Percentiles rank a stretch among this genome's conserved stretches.
These are phyloP conservation scores for Phialophora macrospora DNA, from an alignment of 2,329 filamentous ascomycete species.

Conservation along the genomic window DNA sequence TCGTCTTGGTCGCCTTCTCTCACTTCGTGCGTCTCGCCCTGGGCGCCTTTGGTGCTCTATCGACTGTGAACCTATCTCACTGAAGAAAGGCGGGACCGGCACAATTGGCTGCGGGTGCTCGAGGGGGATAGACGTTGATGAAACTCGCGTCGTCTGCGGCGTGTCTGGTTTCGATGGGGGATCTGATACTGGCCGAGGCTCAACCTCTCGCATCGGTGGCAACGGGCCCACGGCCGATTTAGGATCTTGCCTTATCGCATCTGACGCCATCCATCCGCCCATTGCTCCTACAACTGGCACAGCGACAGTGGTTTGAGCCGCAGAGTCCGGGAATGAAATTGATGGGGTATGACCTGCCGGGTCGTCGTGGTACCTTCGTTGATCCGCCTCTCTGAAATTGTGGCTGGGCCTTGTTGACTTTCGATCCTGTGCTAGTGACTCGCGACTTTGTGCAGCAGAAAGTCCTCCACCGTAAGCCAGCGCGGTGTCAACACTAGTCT, in stretches of 20 bases:
- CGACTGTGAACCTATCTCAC: slow-evolving; percentile 9
- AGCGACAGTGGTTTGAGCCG: slow-evolving; percentile 47
- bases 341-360: not conserved
- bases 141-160: slow-evolving; percentile 17
- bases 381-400: slow-evolving; percentile 36
- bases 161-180: slow-evolving; percentile 4
- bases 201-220: slow-evolving; percentile 67
- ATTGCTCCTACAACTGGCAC: slow-evolving; percentile 46
- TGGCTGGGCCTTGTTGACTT: slow-evolving; percentile 47
- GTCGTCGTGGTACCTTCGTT: slow-evolving; percentile 1
- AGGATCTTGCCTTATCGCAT: not conserved
- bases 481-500: slow-evolving; percentile 60
- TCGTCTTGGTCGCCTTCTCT: slow-evolving; percentile 17
- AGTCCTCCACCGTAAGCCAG: slow-evolving; percentile 64
- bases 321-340: slow-evolving; percentile 27
- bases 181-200: slow-evolving; percentile 33
- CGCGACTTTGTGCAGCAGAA: slow-evolving; percentile 52
- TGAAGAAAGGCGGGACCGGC: slow-evolving; percentile 63
- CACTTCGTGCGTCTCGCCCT: not conserved
- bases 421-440: slow-evolving; percentile 59
- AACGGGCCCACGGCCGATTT: slow-evolving; percentile 40
- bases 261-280: slow-evolving; percentile 47
- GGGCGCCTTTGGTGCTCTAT: not conserved
- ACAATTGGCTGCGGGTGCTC: slow-evolving; percentile 82
- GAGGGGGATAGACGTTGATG: slow-evolving; percentile 62